Evolutionary conservation across 2,329 filamentous ascomycete genomes (phyloP).

Genomic region (Epichloe scottii): DNA sequence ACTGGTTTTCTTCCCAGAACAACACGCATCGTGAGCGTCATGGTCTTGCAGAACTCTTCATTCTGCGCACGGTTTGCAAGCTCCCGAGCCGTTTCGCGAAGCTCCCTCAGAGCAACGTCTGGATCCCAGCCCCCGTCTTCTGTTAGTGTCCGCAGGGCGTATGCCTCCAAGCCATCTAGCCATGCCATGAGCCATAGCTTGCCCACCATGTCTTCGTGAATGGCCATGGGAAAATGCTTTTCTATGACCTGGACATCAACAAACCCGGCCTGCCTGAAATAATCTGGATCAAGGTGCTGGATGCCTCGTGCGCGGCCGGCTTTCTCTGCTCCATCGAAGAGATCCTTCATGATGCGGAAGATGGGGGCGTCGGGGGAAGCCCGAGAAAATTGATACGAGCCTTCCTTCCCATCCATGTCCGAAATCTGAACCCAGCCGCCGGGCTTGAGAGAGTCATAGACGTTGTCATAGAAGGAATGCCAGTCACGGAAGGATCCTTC

Average conservation of each 20-base stretch:
- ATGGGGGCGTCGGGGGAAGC: conserved; percentile 35
- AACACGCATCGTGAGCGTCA: conserved; percentile 35
- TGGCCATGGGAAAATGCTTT: conserved; percentile 34
- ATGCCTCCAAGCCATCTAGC: conserved; percentile 37
- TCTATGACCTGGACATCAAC: conserved; percentile 36
- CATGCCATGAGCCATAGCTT: conserved; percentile 42
- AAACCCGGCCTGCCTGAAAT: conserved; percentile 37
- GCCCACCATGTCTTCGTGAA: conserved; percentile 32
- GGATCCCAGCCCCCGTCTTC: conserved; percentile 40
- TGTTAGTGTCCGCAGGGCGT: conserved; percentile 37
- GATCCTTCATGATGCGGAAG: conserved; percentile 27
- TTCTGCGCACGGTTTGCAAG: conserved; percentile 36
- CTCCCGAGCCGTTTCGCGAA: conserved; percentile 34
- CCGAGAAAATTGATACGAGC: conserved; percentile 18
- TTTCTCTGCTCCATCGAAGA: conserved; percentile 29
- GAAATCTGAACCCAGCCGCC: conserved; percentile 45
- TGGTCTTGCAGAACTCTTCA: conserved; percentile 26
- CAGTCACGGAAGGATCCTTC: conserved; percentile 44
- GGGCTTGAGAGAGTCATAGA: conserved; percentile 39
- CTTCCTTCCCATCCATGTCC: conserved; percentile 37
- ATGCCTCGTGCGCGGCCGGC: conserved; percentile 33
- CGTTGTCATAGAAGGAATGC: conserved; percentile 39
- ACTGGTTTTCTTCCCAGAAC: conserved; percentile 38
- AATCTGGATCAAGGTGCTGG: conserved; percentile 31
- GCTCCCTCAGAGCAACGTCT: conserved; percentile 33